Conservation (phyloP, 106 monocot species). For the Ottelia alismoides region DNA sequence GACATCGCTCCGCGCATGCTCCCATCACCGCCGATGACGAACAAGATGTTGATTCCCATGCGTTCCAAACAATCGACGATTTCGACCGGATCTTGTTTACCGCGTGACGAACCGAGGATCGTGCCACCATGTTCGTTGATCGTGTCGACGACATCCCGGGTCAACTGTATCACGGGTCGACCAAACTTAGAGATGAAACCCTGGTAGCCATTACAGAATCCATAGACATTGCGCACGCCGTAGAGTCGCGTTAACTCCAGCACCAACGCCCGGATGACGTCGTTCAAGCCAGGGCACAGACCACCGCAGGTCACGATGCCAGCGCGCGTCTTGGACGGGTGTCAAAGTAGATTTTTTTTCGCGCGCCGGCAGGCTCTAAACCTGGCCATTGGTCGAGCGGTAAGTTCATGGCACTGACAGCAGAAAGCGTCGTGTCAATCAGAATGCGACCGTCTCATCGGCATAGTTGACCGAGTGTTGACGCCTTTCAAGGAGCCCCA, state of each 20-base stretch:
- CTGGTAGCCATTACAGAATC: not conserved
- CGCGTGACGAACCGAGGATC: constrained; percentile 53
- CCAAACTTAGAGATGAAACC: not conserved
- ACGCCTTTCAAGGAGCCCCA: no score
- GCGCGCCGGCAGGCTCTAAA: constrained; percentile 48
- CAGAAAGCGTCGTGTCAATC: no score
- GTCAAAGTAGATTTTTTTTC: constrained; percentile 55
- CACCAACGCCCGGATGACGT: constrained; percentile 54
- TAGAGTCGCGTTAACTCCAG: not conserved
- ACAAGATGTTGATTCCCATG: no score
- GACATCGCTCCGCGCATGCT: no score
- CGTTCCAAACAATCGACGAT: constrained; percentile 23
- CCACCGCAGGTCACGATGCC: constrained; percentile 72
- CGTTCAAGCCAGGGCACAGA: constrained; percentile 61
- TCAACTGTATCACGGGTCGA: not conserved
- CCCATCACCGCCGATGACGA: no score
- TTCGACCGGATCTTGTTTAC: constrained; percentile 24
- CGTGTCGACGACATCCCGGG: not conserved
- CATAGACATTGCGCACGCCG: not conserved
- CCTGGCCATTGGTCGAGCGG: no score
- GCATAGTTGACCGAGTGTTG: no score
- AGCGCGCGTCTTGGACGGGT: constrained; percentile 53
- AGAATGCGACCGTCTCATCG: no score
- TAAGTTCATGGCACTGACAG: no score
- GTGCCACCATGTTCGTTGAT: constrained; percentile 18